phyloP scores from a whole-genome alignment of 129 eudicot species.

The Flaveria bidentis region DNA sequence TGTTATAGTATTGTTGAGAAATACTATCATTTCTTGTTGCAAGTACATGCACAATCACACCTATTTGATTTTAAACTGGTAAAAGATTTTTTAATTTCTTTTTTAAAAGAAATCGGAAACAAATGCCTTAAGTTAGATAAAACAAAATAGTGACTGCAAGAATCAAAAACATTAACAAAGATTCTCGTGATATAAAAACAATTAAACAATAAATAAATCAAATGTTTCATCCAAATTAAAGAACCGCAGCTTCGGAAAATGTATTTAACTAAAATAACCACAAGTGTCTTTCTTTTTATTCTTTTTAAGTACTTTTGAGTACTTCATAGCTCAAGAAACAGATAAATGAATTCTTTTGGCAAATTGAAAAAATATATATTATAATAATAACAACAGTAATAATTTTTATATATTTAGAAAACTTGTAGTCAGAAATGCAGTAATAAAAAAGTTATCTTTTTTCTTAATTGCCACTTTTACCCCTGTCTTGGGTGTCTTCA shows the following conservation, averaged over 20 bases:
- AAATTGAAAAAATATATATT: constrained; percentile 19
- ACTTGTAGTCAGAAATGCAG: constrained; percentile 26
- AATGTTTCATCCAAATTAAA: constrained; percentile 1
- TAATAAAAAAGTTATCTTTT: constrained; percentile 7
- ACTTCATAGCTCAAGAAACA: constrained; percentile 37
- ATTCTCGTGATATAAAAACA: neutral
- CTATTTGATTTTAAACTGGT: no score
- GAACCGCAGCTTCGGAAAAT: constrained; percentile 30
- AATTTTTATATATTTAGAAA: neutral
- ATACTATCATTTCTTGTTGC: no score
- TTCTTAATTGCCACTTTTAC: constrained; percentile 26
- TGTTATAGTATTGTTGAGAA: no score
- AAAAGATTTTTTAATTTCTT: no score
- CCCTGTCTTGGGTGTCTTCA: constrained; percentile 14
- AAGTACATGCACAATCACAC: no score
- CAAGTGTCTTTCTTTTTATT: constrained; percentile 38
- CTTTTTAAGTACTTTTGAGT: constrained; percentile 9
- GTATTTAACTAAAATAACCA: constrained; percentile 25
- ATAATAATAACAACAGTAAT: no score
- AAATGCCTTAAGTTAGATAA: no score
- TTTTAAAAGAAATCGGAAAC: no score
- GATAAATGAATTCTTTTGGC: constrained; percentile 8
- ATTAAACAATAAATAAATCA: neutral
- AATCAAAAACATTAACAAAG: neutral
- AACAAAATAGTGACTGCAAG: neutral